phyloP scores from a whole-genome alignment of 2,329 filamentous ascomycete species.

The Colletotrichum sp. region DNA sequence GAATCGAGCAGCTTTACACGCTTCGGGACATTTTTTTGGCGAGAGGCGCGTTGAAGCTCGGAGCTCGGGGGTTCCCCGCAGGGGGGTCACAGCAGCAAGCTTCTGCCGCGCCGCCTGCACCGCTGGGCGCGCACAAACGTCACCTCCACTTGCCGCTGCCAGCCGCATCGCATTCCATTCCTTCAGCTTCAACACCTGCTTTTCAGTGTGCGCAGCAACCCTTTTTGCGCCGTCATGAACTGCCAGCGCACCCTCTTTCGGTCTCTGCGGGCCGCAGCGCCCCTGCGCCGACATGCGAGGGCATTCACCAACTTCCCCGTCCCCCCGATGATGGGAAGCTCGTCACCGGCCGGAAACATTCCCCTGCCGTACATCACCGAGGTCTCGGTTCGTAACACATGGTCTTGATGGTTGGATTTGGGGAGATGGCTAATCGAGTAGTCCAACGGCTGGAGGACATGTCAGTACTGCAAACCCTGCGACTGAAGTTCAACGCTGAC shows the following conservation, averaged over 20 bases:
- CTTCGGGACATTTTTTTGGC: constrained; percentile 20
- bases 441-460: constrained; percentile 80
- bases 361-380: constrained; percentile 67
- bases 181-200: background rate
- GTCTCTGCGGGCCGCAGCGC: constrained; percentile 37
- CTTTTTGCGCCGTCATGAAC: constrained; percentile 34
- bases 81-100: background rate
- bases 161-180: background rate
- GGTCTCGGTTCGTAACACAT: constrained; percentile 47
- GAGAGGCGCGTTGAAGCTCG: constrained; percentile 7
- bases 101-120: background rate
- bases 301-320: constrained; percentile 48
- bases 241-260: constrained; percentile 36
- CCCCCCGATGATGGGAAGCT: constrained; percentile 11
- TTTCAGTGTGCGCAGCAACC: background rate
- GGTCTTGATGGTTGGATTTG: background rate
- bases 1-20: constrained; percentile 6
- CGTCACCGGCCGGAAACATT: constrained; percentile 41
- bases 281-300: constrained; percentile 38
- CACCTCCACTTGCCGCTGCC: constrained; percentile 8
- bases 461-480: constrained; percentile 51
- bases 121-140: background rate
- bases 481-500: constrained; percentile 23
- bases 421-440: constrained; percentile 41
- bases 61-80: constrained; percentile 1